A percentile compares a stretch with the other conserved stretches of the same genome.
Conservation (phyloP, 2,329 filamentous ascomycete genomes). For the Venturia pyrina region DNA sequence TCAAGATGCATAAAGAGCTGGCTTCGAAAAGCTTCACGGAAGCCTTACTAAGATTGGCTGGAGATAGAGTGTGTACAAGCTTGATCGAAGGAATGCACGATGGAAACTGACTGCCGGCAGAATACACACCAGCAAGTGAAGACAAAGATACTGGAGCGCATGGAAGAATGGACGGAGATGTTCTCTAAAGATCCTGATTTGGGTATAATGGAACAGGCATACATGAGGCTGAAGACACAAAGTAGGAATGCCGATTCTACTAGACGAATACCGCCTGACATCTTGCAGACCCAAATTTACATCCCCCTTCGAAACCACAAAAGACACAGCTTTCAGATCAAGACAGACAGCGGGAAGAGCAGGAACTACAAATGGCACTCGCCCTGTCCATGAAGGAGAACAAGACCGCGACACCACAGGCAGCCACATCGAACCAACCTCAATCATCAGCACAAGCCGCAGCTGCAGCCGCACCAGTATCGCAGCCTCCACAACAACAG, state of each 20-base stretch:
- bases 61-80: slow-evolving; percentile 49
- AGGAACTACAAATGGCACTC: slow-evolving; percentile 92
- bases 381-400: slow-evolving; percentile 90
- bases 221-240: slow-evolving; percentile 69
- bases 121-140: slow-evolving; percentile 97
- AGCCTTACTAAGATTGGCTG: slow-evolving; percentile 78
- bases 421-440: slow-evolving; percentile 23
- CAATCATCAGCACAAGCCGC: slow-evolving; percentile 28
- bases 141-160: slow-evolving; percentile 90
- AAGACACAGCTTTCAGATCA: slow-evolving; percentile 85
- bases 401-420: slow-evolving; percentile 26
- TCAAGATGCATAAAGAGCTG: slow-evolving; percentile 77
- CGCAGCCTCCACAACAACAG: slow-evolving; percentile 41
- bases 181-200: slow-evolving; percentile 82
- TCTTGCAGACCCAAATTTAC: slow-evolving; percentile 68
- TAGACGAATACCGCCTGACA: slow-evolving; percentile 22
- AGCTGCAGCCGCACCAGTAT: slow-evolving; percentile 15
- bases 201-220: slow-evolving; percentile 95
- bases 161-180: slow-evolving; percentile 95
- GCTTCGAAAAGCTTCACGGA: slow-evolving; percentile 91
- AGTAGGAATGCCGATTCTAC: slow-evolving; percentile 30
- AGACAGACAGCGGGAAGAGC: slow-evolving; percentile 91
- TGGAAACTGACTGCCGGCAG: slow-evolving; percentile 20
- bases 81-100: slow-evolving; percentile 17
- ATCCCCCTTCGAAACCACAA: slow-evolving; percentile 82